Evolutionary conservation across 805 yeast species (phyloP).

Genomic region (Sugiyamaella lignohabitans): DNA sequence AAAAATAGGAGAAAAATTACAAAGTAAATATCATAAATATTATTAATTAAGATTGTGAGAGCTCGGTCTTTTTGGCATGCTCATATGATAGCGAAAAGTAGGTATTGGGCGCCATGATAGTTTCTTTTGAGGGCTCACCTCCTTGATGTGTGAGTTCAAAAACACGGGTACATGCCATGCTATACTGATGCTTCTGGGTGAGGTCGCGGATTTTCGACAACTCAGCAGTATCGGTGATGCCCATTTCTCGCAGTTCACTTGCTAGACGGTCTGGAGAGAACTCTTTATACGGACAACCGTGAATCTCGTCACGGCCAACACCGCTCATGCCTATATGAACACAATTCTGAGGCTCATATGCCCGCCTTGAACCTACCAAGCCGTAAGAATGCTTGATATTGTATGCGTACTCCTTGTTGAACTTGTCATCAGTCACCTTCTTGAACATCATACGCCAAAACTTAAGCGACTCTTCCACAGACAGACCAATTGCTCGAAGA

Average conservation of each 20-base stretch:
- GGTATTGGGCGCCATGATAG: conserved; percentile 78
- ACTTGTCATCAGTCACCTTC: conserved; percentile 54
- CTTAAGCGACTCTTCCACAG: conserved; percentile 76
- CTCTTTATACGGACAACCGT: conserved; percentile 92
- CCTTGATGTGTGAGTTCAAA: conserved; percentile 64
- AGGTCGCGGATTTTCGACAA: conserved; percentile 60
- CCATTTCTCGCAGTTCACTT: conserved; percentile 52
- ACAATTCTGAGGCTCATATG: conserved; percentile 84
- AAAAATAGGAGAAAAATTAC: too few species aligned
- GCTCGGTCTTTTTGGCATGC: background rate
- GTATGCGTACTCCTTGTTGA: conserved; percentile 83
- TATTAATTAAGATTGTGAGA: too few species aligned
- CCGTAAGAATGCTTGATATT: conserved; percentile 88
- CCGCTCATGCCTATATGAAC: conserved; percentile 68
- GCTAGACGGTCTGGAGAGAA: conserved; percentile 58
- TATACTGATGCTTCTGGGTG: conserved; percentile 58
- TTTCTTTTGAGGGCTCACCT: conserved; percentile 36
- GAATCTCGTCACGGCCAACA: conserved; percentile 48
- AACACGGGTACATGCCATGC: conserved; percentile 83
- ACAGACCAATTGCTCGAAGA: conserved; percentile 82
- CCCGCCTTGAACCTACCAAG: conserved; percentile 79
- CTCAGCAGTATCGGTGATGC: conserved; percentile 50
- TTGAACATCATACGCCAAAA: conserved; percentile 80
- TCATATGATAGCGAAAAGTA: conserved; percentile 59
- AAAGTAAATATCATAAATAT: too few species aligned